Percentiles rank a stretch among this genome's conserved stretches.
These are phyloP conservation scores for Aspergillus felis DNA, from an alignment of 2,329 filamentous ascomycete species.

Conservation along the genomic window DNA sequence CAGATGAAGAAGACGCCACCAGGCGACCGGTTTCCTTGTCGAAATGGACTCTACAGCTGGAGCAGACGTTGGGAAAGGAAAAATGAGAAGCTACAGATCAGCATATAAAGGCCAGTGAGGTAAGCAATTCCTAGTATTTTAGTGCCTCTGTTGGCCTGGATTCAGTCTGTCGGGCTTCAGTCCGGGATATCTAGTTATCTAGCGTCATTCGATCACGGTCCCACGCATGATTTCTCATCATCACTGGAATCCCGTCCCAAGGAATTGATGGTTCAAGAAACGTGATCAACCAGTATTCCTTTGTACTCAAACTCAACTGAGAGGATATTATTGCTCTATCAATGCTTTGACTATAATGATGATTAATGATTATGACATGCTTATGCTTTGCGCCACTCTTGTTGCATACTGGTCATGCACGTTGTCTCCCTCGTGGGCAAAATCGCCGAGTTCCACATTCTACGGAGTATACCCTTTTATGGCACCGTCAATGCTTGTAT, in stretches of 20 bases:
- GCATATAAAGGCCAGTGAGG: neutral
- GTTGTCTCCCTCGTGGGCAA: neutral
- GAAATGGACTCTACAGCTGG: too few species aligned
- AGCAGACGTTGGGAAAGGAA: too few species aligned
- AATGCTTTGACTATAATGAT: neutral
- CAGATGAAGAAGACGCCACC: too few species aligned
- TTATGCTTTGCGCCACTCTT: too few species aligned
- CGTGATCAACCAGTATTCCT: neutral
- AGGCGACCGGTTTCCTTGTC: too few species aligned
- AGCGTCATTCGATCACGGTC: neutral
- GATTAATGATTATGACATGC: neutral
- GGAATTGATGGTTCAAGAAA: neutral
- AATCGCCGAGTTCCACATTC: neutral
- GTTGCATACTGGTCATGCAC: neutral
- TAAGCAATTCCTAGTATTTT: neutral
- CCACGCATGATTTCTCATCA: neutral
- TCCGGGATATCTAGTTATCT: neutral
- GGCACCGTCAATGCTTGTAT: neutral
- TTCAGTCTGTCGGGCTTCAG: neutral
- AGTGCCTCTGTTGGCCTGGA: neutral
- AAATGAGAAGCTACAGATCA: too few species aligned
- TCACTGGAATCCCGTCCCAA: neutral
- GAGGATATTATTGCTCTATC: neutral
- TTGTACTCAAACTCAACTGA: neutral
- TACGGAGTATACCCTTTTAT: too few species aligned